Evolutionary conservation across 2,329 filamentous ascomycete genomes (phyloP).

Genomic region (Trichoderma semiorbis): DNA sequence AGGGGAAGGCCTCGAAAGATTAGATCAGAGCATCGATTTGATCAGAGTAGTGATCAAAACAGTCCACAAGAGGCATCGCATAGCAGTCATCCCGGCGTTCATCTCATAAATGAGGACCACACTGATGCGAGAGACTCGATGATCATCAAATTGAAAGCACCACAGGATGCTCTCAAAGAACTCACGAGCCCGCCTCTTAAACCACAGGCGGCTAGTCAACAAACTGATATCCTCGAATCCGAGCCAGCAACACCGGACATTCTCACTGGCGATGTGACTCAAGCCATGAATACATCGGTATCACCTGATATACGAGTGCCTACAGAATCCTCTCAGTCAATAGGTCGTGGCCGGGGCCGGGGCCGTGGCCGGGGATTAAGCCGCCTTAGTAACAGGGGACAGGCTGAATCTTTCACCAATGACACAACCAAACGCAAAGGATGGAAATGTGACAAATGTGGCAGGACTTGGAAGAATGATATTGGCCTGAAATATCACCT

Average conservation of each 20-base stretch:
- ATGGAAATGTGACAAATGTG: constrained; percentile 52
- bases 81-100: background rate
- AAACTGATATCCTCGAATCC: background rate
- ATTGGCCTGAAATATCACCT: constrained; percentile 57
- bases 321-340: background rate
- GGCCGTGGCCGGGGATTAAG: constrained; percentile 15
- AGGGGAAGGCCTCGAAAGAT: constrained; percentile 32
- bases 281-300: background rate
- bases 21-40: background rate
- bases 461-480: constrained; percentile 55
- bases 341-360: constrained; percentile 17
- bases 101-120: background rate
- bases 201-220: background rate
- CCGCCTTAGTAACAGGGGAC: background rate
- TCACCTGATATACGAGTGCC: background rate
- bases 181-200: background rate
- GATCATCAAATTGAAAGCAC: background rate
- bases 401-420: constrained; percentile 19
- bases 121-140: background rate
- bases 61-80: background rate
- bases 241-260: background rate
- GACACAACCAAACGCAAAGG: constrained; percentile 25
- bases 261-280: background rate
- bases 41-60: background rate
- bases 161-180: background rate